Percentiles rank a stretch among this genome's conserved stretches.
Conservation (phyloP, 75 land plant species). For the Gnetum montanum region DNA sequence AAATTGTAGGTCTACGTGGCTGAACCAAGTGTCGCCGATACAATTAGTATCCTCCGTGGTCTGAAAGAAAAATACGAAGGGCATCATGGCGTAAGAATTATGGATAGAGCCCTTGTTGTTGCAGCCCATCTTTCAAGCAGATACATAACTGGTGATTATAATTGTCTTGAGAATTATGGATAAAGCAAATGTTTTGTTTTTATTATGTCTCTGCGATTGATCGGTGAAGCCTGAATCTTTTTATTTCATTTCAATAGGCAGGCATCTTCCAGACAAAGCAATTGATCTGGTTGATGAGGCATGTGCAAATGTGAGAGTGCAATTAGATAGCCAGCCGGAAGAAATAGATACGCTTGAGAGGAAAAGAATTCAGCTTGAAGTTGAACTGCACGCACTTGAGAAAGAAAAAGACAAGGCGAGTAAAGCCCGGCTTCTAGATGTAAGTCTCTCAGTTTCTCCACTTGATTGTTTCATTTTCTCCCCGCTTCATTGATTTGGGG, state of each 20-base stretch:
- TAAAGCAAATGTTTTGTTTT: too few species aligned
- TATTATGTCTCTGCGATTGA: too few species aligned
- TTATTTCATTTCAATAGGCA: constrained; percentile 34
- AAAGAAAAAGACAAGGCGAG: constrained; percentile 99
- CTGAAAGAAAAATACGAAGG: constrained; percentile 92
- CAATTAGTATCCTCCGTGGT: constrained; percentile 85
- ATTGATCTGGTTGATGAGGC: constrained; percentile 98
- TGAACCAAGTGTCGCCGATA: constrained; percentile 86
- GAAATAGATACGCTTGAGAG: constrained; percentile 90
- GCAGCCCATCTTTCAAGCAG: constrained; percentile 85
- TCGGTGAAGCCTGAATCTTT: too few species aligned
- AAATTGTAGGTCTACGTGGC: constrained; percentile 66
- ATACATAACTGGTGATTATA: constrained; percentile 98
- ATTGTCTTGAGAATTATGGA: too few species aligned
- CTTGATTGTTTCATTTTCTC: too few species aligned
- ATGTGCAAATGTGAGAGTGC: constrained; percentile 45
- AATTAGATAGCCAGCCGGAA: constrained; percentile 97
- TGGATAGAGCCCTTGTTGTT: constrained; percentile 80
- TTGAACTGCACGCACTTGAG: constrained; percentile 91
- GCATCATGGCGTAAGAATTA: constrained; percentile 92
- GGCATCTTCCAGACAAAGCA: constrained; percentile 92
- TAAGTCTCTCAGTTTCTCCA: too few species aligned
- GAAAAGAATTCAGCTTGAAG: constrained; percentile 78
- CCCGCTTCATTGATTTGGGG: too few species aligned
- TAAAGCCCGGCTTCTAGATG: too few species aligned